A percentile compares a stretch with the other conserved stretches of the same genome.
These are phyloP conservation scores for Ensete glaucum DNA, from an alignment of 176 grass and related monocot species.

Conservation along the genomic window DNA sequence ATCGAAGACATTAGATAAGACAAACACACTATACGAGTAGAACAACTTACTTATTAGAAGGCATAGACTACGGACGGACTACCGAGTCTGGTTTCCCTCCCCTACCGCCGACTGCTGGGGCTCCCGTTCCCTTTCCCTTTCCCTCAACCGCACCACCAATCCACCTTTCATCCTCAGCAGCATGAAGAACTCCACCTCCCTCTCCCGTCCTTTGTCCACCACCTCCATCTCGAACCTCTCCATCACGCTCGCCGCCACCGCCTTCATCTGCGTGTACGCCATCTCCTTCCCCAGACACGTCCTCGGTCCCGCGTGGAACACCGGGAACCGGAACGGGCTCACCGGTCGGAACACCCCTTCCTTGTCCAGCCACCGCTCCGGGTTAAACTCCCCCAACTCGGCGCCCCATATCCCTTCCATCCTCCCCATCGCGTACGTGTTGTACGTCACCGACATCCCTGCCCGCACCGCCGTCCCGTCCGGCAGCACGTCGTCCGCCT, in stretches of 20 bases:
- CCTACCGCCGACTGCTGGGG: too few relatives aligned
- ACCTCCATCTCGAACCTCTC: background rate
- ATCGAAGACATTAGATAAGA: too few relatives aligned
- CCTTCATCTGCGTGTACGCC: slow-evolving; percentile 3
- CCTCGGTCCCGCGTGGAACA: background rate
- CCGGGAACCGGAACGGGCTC: background rate
- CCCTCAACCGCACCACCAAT: background rate
- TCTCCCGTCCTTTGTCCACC: background rate
- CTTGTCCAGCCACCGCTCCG: background rate
- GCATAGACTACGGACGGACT: too few relatives aligned
- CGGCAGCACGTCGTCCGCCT: background rate
- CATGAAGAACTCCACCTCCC: background rate
- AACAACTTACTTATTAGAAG: too few relatives aligned
- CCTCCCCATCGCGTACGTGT: background rate
- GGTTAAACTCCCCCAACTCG: background rate
- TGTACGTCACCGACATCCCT: background rate
- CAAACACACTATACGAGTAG: too few relatives aligned
- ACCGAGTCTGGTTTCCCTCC: too few relatives aligned
- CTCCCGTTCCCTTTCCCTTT: background rate
- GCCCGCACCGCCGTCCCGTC: background rate
- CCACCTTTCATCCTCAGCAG: background rate
- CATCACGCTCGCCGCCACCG: background rate
- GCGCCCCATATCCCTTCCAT: background rate
- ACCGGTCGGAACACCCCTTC: background rate
- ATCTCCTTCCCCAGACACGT: background rate